Base-by-base conservation (phyloP, 305 asterid species). In the Striga hermonthica region DNA sequence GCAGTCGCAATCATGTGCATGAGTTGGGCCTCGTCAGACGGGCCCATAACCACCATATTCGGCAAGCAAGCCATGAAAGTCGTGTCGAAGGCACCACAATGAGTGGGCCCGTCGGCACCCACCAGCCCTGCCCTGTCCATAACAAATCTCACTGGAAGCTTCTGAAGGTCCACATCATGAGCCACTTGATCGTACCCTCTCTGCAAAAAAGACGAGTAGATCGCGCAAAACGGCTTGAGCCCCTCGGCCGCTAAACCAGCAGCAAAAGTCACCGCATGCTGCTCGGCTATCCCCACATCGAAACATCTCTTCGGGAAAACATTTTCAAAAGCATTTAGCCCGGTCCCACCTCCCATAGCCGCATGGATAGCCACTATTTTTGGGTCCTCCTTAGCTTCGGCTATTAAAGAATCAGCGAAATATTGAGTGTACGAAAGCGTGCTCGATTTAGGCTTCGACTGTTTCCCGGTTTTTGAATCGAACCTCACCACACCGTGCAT, bases 401-500 rank as follows among this genome's bases (percentile, higher is more conserved):
- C 72, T 41, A 73, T 65, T 34, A 81, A 57, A 4, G 81, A 62
- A 61, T 81, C 85, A 0, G 79, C 85, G 39, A 81, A 81, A 50
- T 81, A 78, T 7, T 65, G 72, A 5, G 85, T 81, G 14, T 80
- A 80, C 2, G 82, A 10, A 15, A 53, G 72, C 4, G 77, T 75
- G 3, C 64, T 59, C 2, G 71, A 5, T 41, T 47, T 69, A 4
- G 50, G 2, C 75, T 80, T 75, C 34, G 39, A 10, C 28, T 77
- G 79, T 66, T 78, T 70, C 34, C 85, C 81, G 0, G 81, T 81
- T 43, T 1, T 15, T 0, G 79, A 67, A 39, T 78, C 81, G 37
- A 81, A 81, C 69, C 78, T 75, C 61, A 75, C 83, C 13, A 78
- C 85, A 80, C 85, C 85, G 9, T 80, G 85, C 82, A 78, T 78